A percentile compares a stretch with the other conserved stretches of the same genome.
These are phyloP conservation scores for Cytospora chrysosperma DNA, from an alignment of 2,329 filamentous ascomycete genomes.

Conservation along the genomic window DNA sequence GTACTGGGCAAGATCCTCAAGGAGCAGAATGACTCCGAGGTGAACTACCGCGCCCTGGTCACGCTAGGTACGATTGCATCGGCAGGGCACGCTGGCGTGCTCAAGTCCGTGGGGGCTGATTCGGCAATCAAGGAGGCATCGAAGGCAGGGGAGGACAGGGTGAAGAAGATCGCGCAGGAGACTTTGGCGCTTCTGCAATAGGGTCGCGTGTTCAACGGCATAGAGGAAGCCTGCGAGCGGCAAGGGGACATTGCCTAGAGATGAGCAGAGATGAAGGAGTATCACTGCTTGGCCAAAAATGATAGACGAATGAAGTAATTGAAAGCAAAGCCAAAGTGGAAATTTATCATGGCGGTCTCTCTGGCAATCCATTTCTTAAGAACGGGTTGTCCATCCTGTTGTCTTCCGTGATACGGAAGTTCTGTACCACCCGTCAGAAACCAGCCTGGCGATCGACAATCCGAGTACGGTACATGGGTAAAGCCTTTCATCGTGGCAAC, in stretches of 20 bases:
- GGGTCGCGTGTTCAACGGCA: not conserved
- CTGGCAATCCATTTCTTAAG: not conserved
- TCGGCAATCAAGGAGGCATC: slow-evolving; percentile 38
- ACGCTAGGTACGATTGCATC: slow-evolving; percentile 76
- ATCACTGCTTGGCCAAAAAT: not conserved
- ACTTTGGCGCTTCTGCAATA: slow-evolving; percentile 40
- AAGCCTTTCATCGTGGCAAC: no score
- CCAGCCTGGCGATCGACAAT: not conserved
- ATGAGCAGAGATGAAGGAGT: slow-evolving; percentile 3
- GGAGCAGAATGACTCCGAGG: slow-evolving; percentile 73
- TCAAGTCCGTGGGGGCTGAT: slow-evolving; percentile 42
- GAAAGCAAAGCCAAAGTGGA: not conserved
- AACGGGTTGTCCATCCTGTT: not conserved
- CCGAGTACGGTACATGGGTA: no score
- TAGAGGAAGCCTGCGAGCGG: not conserved
- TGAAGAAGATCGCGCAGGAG: slow-evolving; percentile 48
- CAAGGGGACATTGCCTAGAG: not conserved
- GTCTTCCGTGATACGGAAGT: not conserved
- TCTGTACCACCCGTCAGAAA: not conserved
- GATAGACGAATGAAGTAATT: not conserved
- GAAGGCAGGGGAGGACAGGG: slow-evolving; percentile 48
- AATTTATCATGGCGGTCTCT: no score
- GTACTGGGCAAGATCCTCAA: slow-evolving; percentile 63
- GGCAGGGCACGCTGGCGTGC: slow-evolving; percentile 49
- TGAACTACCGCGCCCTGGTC: slow-evolving; percentile 78